Evolutionary conservation across 1,284 basidiomycete species (phyloP).

Genomic region (Entoloma clypeatum): DNA sequence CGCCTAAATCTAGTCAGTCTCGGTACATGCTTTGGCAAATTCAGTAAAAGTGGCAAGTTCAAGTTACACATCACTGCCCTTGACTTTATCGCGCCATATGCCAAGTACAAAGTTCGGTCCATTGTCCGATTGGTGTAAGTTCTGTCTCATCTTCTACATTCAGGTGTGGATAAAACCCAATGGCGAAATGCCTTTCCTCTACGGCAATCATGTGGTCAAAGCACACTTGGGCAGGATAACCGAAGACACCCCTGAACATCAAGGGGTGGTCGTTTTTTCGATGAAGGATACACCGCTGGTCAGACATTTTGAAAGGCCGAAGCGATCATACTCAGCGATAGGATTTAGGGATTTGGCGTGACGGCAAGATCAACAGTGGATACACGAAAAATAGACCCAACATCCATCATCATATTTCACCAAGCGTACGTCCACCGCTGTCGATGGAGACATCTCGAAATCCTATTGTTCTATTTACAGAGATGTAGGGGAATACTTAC

Average conservation of each 20-base stretch:
- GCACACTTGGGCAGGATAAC: constrained; percentile 99
- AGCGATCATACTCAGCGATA: constrained; percentile 8
- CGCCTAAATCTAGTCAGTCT: constrained; percentile 90
- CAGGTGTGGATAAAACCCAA: constrained; percentile 99
- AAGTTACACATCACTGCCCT: constrained; percentile 93
- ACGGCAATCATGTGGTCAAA: constrained; percentile 98
- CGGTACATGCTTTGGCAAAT: constrained; percentile 98
- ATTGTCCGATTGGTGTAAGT: neutral
- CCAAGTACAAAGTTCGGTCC: constrained; percentile 87
- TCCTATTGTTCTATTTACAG: constrained; percentile 37
- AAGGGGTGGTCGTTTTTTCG: constrained; percentile 94
- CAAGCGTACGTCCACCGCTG: constrained; percentile 73
- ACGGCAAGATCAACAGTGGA: constrained; percentile 95
- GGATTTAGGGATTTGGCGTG: constrained; percentile 88
- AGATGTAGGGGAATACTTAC: constrained; percentile 93
- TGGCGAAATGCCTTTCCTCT: constrained; percentile 98
- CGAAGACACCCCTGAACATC: constrained; percentile 98
- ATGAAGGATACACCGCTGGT: constrained; percentile 94
- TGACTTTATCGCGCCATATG: constrained; percentile 94
- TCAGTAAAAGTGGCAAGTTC: constrained; percentile 97
- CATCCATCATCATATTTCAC: constrained; percentile 97
- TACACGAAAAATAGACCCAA: constrained; percentile 97
- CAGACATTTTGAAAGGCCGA: constrained; percentile 19
- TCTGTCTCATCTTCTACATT: constrained; percentile 7
- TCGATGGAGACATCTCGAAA: neutral